These are phyloP conservation scores for Alternaria consortialis DNA, from an alignment of 2,329 filamentous ascomycete species.

Conservation along the genomic window DNA sequence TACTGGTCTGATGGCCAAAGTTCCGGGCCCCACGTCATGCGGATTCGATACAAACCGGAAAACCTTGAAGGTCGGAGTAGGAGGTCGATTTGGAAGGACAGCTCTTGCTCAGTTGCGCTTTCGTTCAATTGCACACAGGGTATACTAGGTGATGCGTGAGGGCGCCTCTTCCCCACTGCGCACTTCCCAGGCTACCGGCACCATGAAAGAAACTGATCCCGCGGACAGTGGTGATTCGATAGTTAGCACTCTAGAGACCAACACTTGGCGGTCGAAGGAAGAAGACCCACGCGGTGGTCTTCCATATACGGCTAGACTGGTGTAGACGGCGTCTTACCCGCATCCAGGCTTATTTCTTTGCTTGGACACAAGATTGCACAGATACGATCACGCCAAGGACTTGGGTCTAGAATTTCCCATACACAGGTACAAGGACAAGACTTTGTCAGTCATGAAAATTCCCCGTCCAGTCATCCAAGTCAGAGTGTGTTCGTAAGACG, in stretches of 20 bases:
- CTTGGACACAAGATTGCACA: not conserved
- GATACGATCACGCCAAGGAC: not conserved
- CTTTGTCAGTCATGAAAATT: not conserved
- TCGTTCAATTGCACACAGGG: not conserved
- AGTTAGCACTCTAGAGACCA: not conserved
- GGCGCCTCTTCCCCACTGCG: not conserved
- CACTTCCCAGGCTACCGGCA: not conserved
- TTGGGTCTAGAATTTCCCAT: not conserved
- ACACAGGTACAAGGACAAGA: not conserved
- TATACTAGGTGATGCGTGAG: not conserved
- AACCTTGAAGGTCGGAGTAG: not conserved
- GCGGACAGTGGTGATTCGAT: not conserved
- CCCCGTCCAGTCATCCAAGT: not conserved
- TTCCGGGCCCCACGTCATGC: not conserved
- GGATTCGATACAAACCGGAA: not conserved
- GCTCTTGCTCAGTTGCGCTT: not conserved
- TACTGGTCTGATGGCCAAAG: not conserved
- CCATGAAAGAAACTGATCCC: not conserved
- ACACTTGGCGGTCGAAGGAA: not conserved
- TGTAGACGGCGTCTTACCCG: constrained; percentile 3
- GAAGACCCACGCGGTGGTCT: not conserved
- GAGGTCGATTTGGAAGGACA: not conserved
- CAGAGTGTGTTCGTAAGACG: not conserved
- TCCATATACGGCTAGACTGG: not conserved
- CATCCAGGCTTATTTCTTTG: not conserved